Evolutionary conservation across 75 land plant genomes (phyloP).

Genomic region (Selaginella tamariscina): DNA sequence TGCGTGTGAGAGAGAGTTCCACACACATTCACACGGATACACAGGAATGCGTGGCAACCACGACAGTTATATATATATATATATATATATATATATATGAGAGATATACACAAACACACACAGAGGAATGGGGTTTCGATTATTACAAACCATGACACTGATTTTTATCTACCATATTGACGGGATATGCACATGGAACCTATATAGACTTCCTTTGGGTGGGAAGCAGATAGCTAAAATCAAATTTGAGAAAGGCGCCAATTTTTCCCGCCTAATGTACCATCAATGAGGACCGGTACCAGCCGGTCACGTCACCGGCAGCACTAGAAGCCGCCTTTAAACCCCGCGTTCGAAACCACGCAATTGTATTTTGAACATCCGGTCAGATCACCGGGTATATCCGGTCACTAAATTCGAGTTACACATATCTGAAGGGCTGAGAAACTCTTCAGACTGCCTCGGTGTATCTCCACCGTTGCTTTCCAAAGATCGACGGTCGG

Average conservation of each 20-base stretch:
- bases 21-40: neutral
- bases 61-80: neutral
- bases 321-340: neutral
- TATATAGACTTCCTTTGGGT: neutral
- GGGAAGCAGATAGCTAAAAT: neutral
- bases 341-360: neutral
- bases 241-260: neutral
- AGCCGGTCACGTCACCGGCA: neutral
- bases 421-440: neutral
- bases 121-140: too few relatives aligned
- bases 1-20: too few relatives aligned
- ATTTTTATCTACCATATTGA: too few relatives aligned
- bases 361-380: too few relatives aligned
- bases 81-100: neutral
- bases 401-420: neutral
- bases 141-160: too few relatives aligned
- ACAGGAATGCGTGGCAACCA: neutral
- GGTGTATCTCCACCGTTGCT: too few relatives aligned
- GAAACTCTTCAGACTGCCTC: neutral
- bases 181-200: neutral
- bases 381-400: neutral
- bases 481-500: neutral
- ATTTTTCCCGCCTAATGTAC: neutral
- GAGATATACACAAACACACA: neutral
- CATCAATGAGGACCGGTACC: neutral